phyloP scores from a whole-genome alignment of 306 rosid species.

The Boehmeria nivea region DNA sequence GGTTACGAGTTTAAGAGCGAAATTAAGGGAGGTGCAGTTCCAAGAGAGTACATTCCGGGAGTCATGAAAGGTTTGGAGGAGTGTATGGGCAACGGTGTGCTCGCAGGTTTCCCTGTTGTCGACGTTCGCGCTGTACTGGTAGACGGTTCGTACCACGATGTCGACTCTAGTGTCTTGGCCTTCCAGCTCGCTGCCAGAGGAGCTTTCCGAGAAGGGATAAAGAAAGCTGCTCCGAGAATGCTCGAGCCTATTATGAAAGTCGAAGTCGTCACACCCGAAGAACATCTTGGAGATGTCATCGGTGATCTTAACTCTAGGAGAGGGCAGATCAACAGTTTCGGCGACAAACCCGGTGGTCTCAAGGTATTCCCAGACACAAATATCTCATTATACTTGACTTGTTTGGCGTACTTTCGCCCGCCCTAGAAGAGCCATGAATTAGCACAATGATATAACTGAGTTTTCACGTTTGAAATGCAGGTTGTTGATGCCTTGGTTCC shows the following conservation, averaged over 20 bases:
- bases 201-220: slow-evolving; percentile 84
- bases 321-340: slow-evolving; percentile 91
- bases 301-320: slow-evolving; percentile 99
- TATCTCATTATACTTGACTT: too few relatives aligned
- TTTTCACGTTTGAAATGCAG: slow-evolving; percentile 32
- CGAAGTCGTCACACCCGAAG: slow-evolving; percentile 94
- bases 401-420: too few relatives aligned
- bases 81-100: slow-evolving; percentile 90
- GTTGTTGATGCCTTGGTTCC: slow-evolving; percentile 90
- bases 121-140: slow-evolving; percentile 78
- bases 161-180: slow-evolving; percentile 92
- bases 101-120: slow-evolving; percentile 92
- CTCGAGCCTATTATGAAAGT: slow-evolving; percentile 95
- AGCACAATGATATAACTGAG: too few relatives aligned
- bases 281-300: slow-evolving; percentile 92
- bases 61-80: slow-evolving; percentile 98
- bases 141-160: slow-evolving; percentile 92
- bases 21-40: slow-evolving; percentile 97
- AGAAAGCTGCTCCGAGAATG: slow-evolving; percentile 81
- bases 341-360: slow-evolving; percentile 96
- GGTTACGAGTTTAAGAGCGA: slow-evolving; percentile 98
- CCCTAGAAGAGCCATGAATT: too few relatives aligned
- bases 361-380: slow-evolving; percentile 47
- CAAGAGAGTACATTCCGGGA: slow-evolving; percentile 88
- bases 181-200: slow-evolving; percentile 98